phyloP scores from a whole-genome alignment of 768 basidiomycete species.

The Suillus hirtellus region DNA sequence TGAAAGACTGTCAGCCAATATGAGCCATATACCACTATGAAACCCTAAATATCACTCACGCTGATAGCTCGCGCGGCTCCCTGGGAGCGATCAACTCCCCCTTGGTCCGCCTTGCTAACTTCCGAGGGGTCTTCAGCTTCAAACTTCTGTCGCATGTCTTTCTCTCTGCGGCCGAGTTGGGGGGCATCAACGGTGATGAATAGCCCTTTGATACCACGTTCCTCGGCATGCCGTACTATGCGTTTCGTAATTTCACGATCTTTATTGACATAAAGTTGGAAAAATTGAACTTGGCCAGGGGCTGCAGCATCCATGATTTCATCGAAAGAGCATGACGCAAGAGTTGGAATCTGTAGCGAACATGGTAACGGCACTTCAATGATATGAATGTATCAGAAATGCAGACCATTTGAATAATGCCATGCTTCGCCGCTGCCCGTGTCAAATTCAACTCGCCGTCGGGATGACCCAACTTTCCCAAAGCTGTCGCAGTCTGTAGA shows the following conservation, averaged over 20 bases:
- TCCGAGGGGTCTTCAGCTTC: slow-evolving; percentile 52
- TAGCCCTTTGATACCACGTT: slow-evolving; percentile 81
- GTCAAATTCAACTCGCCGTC: slow-evolving; percentile 90
- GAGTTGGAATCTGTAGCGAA: slow-evolving; percentile 72
- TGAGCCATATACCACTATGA: not conserved
- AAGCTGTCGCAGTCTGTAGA: slow-evolving; percentile 64
- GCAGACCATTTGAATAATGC: slow-evolving; percentile 64
- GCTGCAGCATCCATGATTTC: slow-evolving; percentile 84
- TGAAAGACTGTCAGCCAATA: slow-evolving; percentile 65
- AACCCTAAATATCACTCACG: slow-evolving; percentile 37
- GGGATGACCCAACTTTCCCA: slow-evolving; percentile 90
- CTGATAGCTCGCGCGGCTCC: slow-evolving; percentile 91
- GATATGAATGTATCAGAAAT: not conserved
- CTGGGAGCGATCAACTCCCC: slow-evolving; percentile 68
- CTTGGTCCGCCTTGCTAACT: slow-evolving; percentile 19
- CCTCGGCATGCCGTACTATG: slow-evolving; percentile 83
- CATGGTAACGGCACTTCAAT: not conserved
- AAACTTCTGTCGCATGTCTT: slow-evolving; percentile 96
- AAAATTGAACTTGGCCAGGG: slow-evolving; percentile 74
- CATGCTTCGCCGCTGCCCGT: slow-evolving; percentile 74
- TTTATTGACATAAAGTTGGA: slow-evolving; percentile 87
- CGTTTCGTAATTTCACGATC: slow-evolving; percentile 80
- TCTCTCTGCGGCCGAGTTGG: slow-evolving; percentile 86
- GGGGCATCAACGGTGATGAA: slow-evolving; percentile 97
- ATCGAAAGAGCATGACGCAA: slow-evolving; percentile 91